These are phyloP conservation scores for Lactarius hengduanensis DNA, from an alignment of 768 basidiomycete species.

Conservation along the genomic window DNA sequence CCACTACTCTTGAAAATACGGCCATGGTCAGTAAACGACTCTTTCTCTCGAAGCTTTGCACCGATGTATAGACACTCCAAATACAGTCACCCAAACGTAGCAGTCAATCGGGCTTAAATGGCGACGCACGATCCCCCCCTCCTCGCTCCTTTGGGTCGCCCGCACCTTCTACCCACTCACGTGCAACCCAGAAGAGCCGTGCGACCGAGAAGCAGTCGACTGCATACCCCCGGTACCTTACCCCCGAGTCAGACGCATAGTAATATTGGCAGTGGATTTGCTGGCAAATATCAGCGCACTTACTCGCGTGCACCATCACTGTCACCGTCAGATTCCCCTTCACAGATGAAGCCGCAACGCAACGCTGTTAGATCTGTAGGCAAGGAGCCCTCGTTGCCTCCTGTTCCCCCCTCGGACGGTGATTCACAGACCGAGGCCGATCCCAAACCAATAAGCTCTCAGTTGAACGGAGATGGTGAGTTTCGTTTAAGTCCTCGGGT, in stretches of 20 bases:
- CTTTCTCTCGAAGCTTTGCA: neutral
- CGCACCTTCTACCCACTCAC: constrained; percentile 26
- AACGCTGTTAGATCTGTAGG: constrained; percentile 26
- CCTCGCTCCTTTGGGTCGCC: constrained; percentile 27
- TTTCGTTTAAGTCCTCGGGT: neutral
- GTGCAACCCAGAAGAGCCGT: constrained; percentile 28
- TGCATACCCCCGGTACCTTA: constrained; percentile 27
- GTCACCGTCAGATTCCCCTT: constrained; percentile 58
- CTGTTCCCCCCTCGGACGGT: constrained; percentile 28
- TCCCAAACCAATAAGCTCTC: constrained; percentile 13
- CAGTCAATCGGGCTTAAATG: constrained; percentile 20
- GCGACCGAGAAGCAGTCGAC: constrained; percentile 27
- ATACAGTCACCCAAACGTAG: constrained; percentile 17
- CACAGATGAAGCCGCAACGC: constrained; percentile 39
- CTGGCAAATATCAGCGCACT: constrained; percentile 39
- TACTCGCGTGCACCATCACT: constrained; percentile 54
- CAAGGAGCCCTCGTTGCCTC: constrained; percentile 27
- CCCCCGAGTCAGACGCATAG: constrained; percentile 28
- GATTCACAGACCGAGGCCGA: constrained; percentile 28
- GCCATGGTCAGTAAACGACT: constrained; percentile 21
- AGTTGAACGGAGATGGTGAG: constrained; percentile 28
- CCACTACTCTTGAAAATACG: constrained; percentile 12
- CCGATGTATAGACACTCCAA: neutral
- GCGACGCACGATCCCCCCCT: constrained; percentile 23
- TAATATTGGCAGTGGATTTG: constrained; percentile 28